These are phyloP conservation scores for Ophiosphaerella herpotricha DNA, from an alignment of 2,329 filamentous ascomycete genomes.

Conservation along the genomic window DNA sequence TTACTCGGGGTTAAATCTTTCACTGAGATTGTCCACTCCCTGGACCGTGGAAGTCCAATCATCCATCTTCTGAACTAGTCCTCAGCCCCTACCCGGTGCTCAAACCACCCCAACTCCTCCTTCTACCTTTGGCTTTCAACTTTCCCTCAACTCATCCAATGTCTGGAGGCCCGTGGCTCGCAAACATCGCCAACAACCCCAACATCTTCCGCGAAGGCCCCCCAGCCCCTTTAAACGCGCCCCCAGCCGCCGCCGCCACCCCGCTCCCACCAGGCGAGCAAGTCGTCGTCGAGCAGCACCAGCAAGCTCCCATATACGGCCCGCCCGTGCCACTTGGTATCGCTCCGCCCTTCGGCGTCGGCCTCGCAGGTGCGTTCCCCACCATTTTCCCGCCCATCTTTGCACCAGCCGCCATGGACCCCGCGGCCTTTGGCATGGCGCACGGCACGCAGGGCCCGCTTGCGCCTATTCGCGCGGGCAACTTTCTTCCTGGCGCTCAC, in stretches of 20 bases:
- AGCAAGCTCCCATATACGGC: slow-evolving; percentile 27
- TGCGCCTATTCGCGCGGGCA: slow-evolving; percentile 28
- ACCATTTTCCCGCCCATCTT: slow-evolving; percentile 13
- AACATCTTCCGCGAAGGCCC: slow-evolving; percentile 41
- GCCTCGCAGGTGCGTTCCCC: slow-evolving; percentile 32
- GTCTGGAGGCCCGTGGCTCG: slow-evolving; percentile 35
- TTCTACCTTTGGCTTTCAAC: too few relatives aligned
- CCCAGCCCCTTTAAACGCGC: slow-evolving; percentile 29
- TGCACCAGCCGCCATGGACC: slow-evolving; percentile 18
- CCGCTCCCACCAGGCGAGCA: slow-evolving; percentile 10
- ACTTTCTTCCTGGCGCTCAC: slow-evolving; percentile 31
- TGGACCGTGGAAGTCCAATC: not conserved
- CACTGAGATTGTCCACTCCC: not conserved
- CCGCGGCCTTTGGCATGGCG: slow-evolving; percentile 18
- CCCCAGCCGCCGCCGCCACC: slow-evolving; percentile 3
- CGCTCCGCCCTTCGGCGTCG: slow-evolving; percentile 22
- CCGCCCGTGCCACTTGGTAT: slow-evolving; percentile 25
- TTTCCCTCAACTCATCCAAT: slow-evolving; percentile 12
- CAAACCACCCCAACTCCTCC: not conserved
- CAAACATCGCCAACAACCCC: slow-evolving; percentile 40
- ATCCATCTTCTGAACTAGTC: not conserved
- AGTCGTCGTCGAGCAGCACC: slow-evolving; percentile 27
- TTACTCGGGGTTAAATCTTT: not conserved
- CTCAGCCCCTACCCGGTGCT: not conserved
- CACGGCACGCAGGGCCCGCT: slow-evolving; percentile 30